Conservation (phyloP, 805 yeast species). For the Wickerhamomyces subpelliculosus region DNA sequence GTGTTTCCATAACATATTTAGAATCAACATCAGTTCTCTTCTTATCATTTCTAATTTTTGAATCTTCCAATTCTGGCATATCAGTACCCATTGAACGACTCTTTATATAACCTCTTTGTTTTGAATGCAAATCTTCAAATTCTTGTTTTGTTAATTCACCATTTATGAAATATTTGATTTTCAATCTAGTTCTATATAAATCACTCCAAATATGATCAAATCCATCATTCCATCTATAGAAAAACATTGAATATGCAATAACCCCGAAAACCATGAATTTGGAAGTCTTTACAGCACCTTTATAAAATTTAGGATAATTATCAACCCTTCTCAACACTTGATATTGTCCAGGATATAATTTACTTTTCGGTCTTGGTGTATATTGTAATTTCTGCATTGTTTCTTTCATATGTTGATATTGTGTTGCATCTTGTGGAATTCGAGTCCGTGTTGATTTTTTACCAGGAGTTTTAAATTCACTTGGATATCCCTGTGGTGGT, state of each 20-base stretch:
- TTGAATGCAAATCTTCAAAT: constrained; percentile 51
- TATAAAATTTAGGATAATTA: constrained; percentile 43
- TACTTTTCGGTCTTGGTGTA: constrained; percentile 72
- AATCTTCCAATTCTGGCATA: too few relatives aligned
- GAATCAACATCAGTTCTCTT: too few relatives aligned
- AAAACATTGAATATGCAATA: constrained; percentile 56
- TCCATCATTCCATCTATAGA: constrained; percentile 82
- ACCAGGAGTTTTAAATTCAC: constrained; percentile 69
- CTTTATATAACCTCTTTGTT: constrained; percentile 29
- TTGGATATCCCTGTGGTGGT: constrained; percentile 82
- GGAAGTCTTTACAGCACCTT: constrained; percentile 56
- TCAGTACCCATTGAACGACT: too few relatives aligned
- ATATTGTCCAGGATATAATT: constrained; percentile 71
- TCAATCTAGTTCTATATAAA: constrained; percentile 55
- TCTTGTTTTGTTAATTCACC: constrained; percentile 54
- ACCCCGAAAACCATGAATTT: constrained; percentile 41
- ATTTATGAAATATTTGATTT: constrained; percentile 43
- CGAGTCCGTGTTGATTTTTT: constrained; percentile 46
- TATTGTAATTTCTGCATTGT: constrained; percentile 70
- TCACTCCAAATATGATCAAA: constrained; percentile 67
- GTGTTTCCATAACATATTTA: constrained; percentile 52
- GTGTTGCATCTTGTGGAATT: constrained; percentile 60
- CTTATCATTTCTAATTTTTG: too few relatives aligned
- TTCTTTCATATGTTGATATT: constrained; percentile 59
- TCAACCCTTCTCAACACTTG: constrained; percentile 59